Evolutionary conservation across 2,329 filamentous ascomycete genomes (phyloP).

Genomic region (Ophiostoma novo-ulmi): DNA sequence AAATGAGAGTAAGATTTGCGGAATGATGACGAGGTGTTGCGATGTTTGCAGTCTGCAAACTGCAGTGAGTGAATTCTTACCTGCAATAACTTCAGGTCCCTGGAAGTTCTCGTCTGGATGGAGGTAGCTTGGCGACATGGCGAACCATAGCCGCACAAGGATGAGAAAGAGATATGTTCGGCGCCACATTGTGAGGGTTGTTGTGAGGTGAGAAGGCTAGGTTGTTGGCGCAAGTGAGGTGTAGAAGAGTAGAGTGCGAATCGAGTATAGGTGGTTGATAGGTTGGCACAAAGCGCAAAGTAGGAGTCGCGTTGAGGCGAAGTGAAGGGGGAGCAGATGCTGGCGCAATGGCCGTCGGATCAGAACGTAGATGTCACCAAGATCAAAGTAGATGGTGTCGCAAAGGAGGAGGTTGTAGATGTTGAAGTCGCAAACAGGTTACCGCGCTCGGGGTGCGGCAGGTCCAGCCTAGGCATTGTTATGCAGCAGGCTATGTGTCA

Average conservation of each 20-base stretch:
- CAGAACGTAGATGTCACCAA: background rate
- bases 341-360: background rate
- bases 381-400: conserved; percentile 2
- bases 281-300: background rate
- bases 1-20: too few species aligned
- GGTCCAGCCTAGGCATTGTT: conserved; percentile 24
- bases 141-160: conserved; percentile 86
- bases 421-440: conserved; percentile 17
- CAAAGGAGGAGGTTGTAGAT: background rate
- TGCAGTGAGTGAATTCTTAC: conserved; percentile 44
- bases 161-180: conserved; percentile 80
- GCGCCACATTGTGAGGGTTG: conserved; percentile 67
- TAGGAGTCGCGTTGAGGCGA: conserved; percentile 6
- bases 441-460: conserved; percentile 24
- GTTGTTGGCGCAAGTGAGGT: background rate
- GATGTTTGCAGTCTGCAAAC: background rate
- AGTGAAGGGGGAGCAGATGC: too few species aligned
- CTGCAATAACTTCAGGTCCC: conserved; percentile 92
- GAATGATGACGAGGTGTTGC: background rate
- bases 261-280: background rate
- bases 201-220: background rate
- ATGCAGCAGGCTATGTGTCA: conserved; percentile 7
- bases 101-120: conserved; percentile 99
- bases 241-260: too few species aligned
- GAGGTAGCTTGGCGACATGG: conserved; percentile 88